Evolutionary conservation across 225 moss, liverwort and hornwort species (phyloP).

Genomic region (Straminergon stramineum): DNA sequence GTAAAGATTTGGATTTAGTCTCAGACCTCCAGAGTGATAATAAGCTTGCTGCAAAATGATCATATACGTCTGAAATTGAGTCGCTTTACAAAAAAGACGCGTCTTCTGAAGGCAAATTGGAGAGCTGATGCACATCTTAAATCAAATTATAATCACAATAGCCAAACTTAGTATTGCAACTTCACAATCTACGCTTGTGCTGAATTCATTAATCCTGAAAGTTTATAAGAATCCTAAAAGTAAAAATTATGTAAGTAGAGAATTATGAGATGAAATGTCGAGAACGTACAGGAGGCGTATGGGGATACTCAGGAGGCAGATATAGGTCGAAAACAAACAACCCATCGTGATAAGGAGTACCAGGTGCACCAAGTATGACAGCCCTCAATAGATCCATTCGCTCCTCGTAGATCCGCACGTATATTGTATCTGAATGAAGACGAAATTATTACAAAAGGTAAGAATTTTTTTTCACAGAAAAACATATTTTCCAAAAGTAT

Average conservation of each 20-base stretch:
- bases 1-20: constrained; percentile 95
- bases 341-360: constrained; percentile 97
- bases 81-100: neutral
- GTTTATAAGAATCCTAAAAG: neutral
- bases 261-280: neutral
- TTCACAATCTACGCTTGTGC: neutral
- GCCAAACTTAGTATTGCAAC: neutral
- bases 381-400: constrained; percentile 98
- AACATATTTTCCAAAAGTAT: neutral
- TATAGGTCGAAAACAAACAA: constrained; percentile 89
- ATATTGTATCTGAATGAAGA: constrained; percentile 66
- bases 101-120: neutral
- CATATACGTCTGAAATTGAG: constrained; percentile 2
- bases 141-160: neutral
- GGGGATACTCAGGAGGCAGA: constrained; percentile 88
- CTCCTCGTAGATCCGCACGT: constrained; percentile 88
- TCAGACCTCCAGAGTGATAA: constrained; percentile 93
- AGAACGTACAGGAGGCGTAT: constrained; percentile 79
- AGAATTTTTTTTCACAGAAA: neutral
- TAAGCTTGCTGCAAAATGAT: constrained; percentile 57
- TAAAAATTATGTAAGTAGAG: neutral
- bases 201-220: neutral
- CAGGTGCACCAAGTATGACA: constrained; percentile 88
- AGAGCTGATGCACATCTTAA: neutral
- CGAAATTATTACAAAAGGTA: neutral